Evolutionary conservation across 2,329 filamentous ascomycete genomes (phyloP).

Genomic region (Fusarium praegraminearum): DNA sequence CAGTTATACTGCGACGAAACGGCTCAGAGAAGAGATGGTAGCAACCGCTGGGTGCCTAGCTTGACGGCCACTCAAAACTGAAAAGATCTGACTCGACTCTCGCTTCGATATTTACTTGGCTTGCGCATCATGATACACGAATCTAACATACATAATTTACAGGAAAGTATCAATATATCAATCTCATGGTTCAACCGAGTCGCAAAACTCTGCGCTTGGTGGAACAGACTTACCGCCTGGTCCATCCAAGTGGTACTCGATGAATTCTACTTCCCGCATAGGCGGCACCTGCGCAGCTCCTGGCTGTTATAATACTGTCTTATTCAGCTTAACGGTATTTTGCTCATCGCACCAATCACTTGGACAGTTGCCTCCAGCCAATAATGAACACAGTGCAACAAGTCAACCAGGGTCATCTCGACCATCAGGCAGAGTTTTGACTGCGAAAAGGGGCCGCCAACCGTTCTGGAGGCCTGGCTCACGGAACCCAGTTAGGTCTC

Average conservation of each 20-base stretch:
- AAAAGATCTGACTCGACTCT: constrained; percentile 76
- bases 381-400: background rate
- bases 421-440: constrained; percentile 15
- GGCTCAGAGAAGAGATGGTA: constrained; percentile 46
- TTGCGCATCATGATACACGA: background rate
- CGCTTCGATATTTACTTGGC: constrained; percentile 1
- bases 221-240: constrained; percentile 11
- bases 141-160: constrained; percentile 16
- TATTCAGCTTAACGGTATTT: constrained; percentile 26
- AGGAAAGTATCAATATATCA: constrained; percentile 17
- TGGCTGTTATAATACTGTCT: constrained; percentile 26
- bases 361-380: background rate
- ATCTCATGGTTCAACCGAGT: constrained; percentile 12
- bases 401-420: constrained; percentile 3
- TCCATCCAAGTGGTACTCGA: constrained; percentile 26
- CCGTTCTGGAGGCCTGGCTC: constrained; percentile 2
- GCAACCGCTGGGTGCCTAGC: constrained; percentile 64
- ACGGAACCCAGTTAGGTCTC: constrained; percentile 6
- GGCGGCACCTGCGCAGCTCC: constrained; percentile 33
- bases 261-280: constrained; percentile 30
- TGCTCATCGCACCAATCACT: constrained; percentile 31
- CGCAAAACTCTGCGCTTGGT: constrained; percentile 18
- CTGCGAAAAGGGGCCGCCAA: constrained; percentile 35
- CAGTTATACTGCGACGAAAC: constrained; percentile 14
- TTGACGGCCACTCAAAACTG: constrained; percentile 71